phyloP scores from a whole-genome alignment of 106 monocot genomes.

The Allium cepa region DNA sequence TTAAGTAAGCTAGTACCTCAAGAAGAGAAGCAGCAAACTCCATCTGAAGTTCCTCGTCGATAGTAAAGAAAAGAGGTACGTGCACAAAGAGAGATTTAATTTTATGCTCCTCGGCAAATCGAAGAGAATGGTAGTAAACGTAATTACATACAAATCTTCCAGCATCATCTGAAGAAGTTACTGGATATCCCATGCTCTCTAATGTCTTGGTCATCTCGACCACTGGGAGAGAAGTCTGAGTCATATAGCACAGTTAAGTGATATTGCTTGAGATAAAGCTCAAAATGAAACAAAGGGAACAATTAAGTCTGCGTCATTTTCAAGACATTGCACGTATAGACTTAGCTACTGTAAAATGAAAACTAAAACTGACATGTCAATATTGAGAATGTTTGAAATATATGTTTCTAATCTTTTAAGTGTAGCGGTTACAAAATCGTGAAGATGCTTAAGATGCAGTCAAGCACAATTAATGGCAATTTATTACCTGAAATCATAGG shows the following conservation, averaged over 20 bases:
- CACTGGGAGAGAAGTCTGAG: slow-evolving; percentile 51
- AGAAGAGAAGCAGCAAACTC: slow-evolving; percentile 70
- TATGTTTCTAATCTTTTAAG: too few species aligned
- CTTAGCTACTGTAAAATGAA: too few species aligned
- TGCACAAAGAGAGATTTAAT: slow-evolving; percentile 54
- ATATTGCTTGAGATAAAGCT: too few species aligned
- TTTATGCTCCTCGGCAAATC: slow-evolving; percentile 64
- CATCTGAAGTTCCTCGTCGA: slow-evolving; percentile 82
- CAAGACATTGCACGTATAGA: too few species aligned
- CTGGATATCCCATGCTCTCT: slow-evolving; percentile 31
- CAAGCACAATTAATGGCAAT: too few species aligned
- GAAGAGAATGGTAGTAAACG: slow-evolving; percentile 67
- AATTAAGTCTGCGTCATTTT: too few species aligned
- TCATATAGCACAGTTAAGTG: not conserved
- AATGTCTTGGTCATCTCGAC: slow-evolving; percentile 27
- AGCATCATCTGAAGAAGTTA: slow-evolving; percentile 43
- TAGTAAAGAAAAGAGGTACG: slow-evolving; percentile 74
- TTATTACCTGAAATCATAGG: too few species aligned
- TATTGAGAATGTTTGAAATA: too few species aligned
- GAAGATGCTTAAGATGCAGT: too few species aligned
- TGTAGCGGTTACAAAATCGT: too few species aligned
- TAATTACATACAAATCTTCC: slow-evolving; percentile 67
- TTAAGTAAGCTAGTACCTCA: slow-evolving; percentile 54
- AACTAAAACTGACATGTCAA: too few species aligned
- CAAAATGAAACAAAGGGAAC: too few species aligned